Percentiles rank a stretch among this genome's conserved stretches.
These are phyloP conservation scores for Akanthomyces uredinophilus DNA, from an alignment of 2,329 filamentous ascomycete genomes.

Conservation along the genomic window DNA sequence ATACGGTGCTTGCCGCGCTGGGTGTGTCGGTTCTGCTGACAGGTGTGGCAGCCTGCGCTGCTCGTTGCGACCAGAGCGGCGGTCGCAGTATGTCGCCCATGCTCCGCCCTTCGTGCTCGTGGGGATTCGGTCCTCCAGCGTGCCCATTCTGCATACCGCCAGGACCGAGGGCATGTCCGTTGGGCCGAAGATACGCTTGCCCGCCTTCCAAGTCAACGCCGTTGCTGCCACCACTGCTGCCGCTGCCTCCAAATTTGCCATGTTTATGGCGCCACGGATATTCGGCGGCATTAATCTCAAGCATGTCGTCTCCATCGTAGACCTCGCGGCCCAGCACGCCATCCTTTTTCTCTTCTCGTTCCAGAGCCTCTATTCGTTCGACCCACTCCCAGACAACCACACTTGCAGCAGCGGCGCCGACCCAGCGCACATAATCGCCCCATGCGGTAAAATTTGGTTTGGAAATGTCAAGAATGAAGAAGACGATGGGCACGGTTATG, in stretches of 20 bases:
- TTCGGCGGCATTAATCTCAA: slow-evolving; percentile 57
- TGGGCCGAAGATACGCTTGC: slow-evolving; percentile 1
- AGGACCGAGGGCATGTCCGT: neutral
- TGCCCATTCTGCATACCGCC: slow-evolving; percentile 20
- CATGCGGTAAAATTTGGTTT: slow-evolving; percentile 81
- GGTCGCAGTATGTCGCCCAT: slow-evolving; percentile 40
- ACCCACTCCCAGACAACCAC: slow-evolving; percentile 99
- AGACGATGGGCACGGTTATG: slow-evolving; percentile 84
- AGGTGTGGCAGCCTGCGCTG: slow-evolving; percentile 49
- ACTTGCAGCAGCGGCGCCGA: slow-evolving; percentile 88
- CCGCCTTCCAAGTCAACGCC: slow-evolving; percentile 17
- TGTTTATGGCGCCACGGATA: slow-evolving; percentile 41
- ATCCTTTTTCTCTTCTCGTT: slow-evolving; percentile 90
- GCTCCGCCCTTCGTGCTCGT: slow-evolving; percentile 23
- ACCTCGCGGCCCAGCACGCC: slow-evolving; percentile 86
- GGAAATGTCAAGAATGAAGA: slow-evolving; percentile 87
- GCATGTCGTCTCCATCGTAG: slow-evolving; percentile 91
- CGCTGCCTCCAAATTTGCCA: slow-evolving; percentile 27
- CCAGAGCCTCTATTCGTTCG: slow-evolving; percentile 85
- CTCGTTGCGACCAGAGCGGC: slow-evolving; percentile 51
- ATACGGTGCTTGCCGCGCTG: slow-evolving; percentile 59
- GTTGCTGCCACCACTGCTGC: slow-evolving; percentile 29
- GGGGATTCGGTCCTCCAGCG: slow-evolving; percentile 17
- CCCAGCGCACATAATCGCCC: slow-evolving; percentile 95
- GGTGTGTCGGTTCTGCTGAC: slow-evolving; percentile 58